phyloP scores from a whole-genome alignment of 805 yeast genomes.

The Wickerhamomyces ciferrii region DNA sequence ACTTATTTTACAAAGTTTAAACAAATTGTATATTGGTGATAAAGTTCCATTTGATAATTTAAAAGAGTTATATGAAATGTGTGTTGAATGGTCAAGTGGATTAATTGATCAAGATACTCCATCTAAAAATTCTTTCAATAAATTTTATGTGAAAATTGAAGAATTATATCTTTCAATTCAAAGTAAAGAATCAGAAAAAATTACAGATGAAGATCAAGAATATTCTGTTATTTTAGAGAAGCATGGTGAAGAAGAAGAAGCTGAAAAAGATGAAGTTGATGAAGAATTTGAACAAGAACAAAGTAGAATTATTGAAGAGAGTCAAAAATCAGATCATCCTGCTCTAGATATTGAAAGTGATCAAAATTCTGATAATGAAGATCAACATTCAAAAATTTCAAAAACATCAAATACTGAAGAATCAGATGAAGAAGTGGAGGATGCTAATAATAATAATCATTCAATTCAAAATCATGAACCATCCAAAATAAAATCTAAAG shows the following conservation, averaged over 20 bases:
- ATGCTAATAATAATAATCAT: too few relatives aligned
- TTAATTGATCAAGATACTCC: slow-evolving; percentile 24
- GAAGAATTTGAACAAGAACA: slow-evolving; percentile 19
- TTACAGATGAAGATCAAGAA: slow-evolving; percentile 18
- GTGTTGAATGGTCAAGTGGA: slow-evolving; percentile 26
- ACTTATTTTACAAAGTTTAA: slow-evolving; percentile 44
- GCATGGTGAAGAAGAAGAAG: slow-evolving; percentile 13
- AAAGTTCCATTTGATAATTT: slow-evolving; percentile 22
- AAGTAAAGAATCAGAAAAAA: slow-evolving; percentile 10
- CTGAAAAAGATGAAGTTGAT: slow-evolving; percentile 4
- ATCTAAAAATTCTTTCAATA: slow-evolving; percentile 28
- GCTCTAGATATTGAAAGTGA: not conserved
- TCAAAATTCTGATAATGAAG: too few relatives aligned
- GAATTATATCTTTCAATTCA: slow-evolving; percentile 15
- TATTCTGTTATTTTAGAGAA: slow-evolving; percentile 20
- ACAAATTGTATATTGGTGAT: slow-evolving; percentile 40
- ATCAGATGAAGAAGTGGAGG: not conserved
- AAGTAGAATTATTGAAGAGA: not conserved
- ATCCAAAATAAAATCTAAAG: too few relatives aligned
- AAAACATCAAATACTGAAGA: not conserved
- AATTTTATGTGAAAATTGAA: slow-evolving; percentile 19
- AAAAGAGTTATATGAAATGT: slow-evolving; percentile 18
- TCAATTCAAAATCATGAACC: not conserved
- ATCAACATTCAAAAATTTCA: too few relatives aligned
- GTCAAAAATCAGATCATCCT: not conserved